Base-by-base conservation (phyloP, 1,284 basidiomycete species). In the Pascua guehoae region DNA sequence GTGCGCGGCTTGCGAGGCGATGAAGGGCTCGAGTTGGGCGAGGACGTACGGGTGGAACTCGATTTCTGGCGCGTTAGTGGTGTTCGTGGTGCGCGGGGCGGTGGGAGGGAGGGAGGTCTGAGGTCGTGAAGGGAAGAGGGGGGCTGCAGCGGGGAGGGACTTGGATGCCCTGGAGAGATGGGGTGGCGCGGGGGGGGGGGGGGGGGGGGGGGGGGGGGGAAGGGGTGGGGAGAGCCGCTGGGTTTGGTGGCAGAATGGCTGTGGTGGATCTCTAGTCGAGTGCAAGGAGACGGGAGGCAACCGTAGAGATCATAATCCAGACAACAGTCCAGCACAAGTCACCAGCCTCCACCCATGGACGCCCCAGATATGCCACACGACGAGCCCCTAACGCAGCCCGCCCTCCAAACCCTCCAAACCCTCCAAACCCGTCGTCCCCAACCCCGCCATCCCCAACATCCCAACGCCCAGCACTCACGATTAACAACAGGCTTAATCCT, bases 41-140 rank as follows among this genome's bases (percentile, higher is more conserved):
- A 83, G 84, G 36, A 89, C 77, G 69, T 88, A 87, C 12, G 88
- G 87, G 70, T 91, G 88, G 54, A 85, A 82, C 71, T 90, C 87
- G 45, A 89, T 82, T 85, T 85, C 54, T 51, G 43, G 24, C n/a
- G 24, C 9, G 12, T 54, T n/a, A 56, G 54, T 14, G 52, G 24
- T 37, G 18, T 51, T 1, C 36, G 14, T 47, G 12, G 10, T 8
- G 40, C 12, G n/a, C 17, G 37, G 48, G 86, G 82, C 89, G 88
- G 69, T 89, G 89, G 10, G 24, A 32, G 4, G 24, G 24, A 32
- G 4, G 24, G 24, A 87, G 82, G 4, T 15, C 68, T 47, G 41
- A 64, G 40, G 47, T 66, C 65, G 14, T 47, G 32, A 5, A 62
- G 39, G 16, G 60, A 57, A 42, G 60, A 69, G 56, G 86, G 8